phyloP scores from a whole-genome alignment of 2,329 filamentous ascomycete species.

The Hortaea werneckii region DNA sequence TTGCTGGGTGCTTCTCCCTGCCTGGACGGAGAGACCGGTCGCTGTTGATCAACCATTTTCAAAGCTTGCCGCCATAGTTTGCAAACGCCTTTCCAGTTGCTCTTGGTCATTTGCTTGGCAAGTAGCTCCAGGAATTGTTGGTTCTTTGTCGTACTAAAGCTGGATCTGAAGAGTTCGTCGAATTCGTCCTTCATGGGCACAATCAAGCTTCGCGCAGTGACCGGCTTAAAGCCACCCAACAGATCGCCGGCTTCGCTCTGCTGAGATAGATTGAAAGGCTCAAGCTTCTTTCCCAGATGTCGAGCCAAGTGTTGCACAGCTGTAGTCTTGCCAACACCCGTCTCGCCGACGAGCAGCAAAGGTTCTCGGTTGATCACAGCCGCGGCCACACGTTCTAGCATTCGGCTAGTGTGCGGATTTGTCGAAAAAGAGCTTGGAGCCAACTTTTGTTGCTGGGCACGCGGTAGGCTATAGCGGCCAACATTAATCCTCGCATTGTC shows the following conservation, averaged over 20 bases:
- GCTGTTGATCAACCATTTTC: constrained; percentile 63
- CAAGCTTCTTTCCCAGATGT: constrained; percentile 72
- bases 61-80: constrained; percentile 83
- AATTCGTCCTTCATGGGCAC: constrained; percentile 91
- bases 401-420: constrained; percentile 70
- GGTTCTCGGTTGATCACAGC: constrained; percentile 79
- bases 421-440: constrained; percentile 67
- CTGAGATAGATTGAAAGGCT: constrained; percentile 91
- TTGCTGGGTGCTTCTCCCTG: constrained; percentile 56
- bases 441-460: constrained; percentile 1
- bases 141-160: constrained; percentile 82
- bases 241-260: constrained; percentile 97
- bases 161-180: constrained; percentile 75
- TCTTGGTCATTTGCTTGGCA: constrained; percentile 65
- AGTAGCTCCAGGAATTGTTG: constrained; percentile 75
- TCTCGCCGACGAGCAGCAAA: constrained; percentile 91
- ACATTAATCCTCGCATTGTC: constrained; percentile 18
- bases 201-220: constrained; percentile 78
- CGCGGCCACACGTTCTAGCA: constrained; percentile 80
- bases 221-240: constrained; percentile 89
- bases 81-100: constrained; percentile 78
- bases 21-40: constrained; percentile 38
- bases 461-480: constrained; percentile 21
- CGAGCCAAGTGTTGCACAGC: constrained; percentile 87
- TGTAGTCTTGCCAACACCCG: constrained; percentile 95